phyloP scores from a whole-genome alignment of 768 basidiomycete genomes.

The Tylopilus vinaceipallidus region DNA sequence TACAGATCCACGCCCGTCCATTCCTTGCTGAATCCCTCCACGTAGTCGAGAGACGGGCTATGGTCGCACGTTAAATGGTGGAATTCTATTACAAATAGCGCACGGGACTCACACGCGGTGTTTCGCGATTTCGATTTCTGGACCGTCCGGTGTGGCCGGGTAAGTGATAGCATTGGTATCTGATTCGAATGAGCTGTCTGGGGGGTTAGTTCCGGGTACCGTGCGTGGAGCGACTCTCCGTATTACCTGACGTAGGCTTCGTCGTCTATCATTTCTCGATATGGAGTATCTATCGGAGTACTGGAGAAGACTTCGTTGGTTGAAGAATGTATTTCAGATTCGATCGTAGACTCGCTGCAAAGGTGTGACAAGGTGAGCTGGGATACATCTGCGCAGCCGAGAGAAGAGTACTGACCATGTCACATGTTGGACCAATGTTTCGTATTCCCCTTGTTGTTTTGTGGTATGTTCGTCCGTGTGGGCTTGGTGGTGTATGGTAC shows the following conservation, averaged over 20 bases:
- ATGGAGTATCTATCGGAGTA: background rate
- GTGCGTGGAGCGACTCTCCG: background rate
- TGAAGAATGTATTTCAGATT: background rate
- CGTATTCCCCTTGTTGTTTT: background rate
- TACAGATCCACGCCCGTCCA: background rate
- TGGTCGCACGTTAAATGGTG: too few species aligned
- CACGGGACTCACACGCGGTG: conserved; percentile 8
- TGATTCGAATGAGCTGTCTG: background rate
- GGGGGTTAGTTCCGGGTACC: background rate
- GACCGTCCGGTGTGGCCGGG: background rate
- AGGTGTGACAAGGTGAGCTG: too few species aligned
- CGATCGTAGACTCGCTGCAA: background rate
- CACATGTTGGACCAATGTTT: background rate
- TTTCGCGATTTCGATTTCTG: background rate
- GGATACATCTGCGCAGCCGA: background rate
- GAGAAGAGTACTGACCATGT: conserved; percentile 1
- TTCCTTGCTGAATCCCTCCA: background rate
- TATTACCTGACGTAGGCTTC: background rate
- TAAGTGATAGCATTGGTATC: background rate
- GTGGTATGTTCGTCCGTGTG: background rate
- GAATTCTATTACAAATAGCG: too few species aligned
- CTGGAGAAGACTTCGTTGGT: background rate
- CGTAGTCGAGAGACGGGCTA: conserved; percentile 7
- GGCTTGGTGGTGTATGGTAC: too few species aligned
- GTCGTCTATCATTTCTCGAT: background rate